Base-by-base conservation (phyloP, 495 filamentous ascomycete species). In the Penicillium psychrofluorescens region DNA sequence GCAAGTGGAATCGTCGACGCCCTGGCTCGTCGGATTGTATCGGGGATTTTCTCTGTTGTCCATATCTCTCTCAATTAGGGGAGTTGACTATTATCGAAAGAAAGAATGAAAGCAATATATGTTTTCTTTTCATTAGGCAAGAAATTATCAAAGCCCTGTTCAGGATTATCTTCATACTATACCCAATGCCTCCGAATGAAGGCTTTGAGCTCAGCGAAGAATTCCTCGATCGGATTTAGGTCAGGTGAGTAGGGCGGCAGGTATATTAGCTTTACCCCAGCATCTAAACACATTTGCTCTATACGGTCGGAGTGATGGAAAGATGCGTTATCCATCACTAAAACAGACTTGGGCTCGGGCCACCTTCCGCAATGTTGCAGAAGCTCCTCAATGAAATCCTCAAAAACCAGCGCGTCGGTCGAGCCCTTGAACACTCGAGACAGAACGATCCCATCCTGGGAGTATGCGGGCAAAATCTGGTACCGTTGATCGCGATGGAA, bases 221-320 rank as follows among this genome's bases (percentile, higher is more conserved):
- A 33, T n/a, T 33, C 31, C 16, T 43, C 44, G 27, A 44, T 44
- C 5, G 38, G 37, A 12, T 43, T 47, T 16, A 47, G 40, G 40
- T 47, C 37, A 16, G 44, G 44, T 12, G 44, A 43, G 29, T 47
- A 47, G 7, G 30, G 44, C 11, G 37, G 44, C 16, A 47, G 37
- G 29, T 22, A 47, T 5, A 33, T n/a, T 33, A 33, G 31, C n/a
- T 33, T 33, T 9, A 33, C 31, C n/a, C n/a, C 31, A 1, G 8
- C n/a, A n/a, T 33, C 31, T 9, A 33, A n/a, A n/a, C 31, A 33
- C 31, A n/a, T 9, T 33, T 33, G 31, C 31, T 1, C 31, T 9
- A 9, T 33, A 9, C 6, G 2, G 9, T 33, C 31, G 31, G 31
- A 9, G 31, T n/a, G 31, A 33, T 33, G 5, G n/a, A 33, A 33